Conservation (phyloP, 805 yeast species). For the Starmerella apicola region DNA sequence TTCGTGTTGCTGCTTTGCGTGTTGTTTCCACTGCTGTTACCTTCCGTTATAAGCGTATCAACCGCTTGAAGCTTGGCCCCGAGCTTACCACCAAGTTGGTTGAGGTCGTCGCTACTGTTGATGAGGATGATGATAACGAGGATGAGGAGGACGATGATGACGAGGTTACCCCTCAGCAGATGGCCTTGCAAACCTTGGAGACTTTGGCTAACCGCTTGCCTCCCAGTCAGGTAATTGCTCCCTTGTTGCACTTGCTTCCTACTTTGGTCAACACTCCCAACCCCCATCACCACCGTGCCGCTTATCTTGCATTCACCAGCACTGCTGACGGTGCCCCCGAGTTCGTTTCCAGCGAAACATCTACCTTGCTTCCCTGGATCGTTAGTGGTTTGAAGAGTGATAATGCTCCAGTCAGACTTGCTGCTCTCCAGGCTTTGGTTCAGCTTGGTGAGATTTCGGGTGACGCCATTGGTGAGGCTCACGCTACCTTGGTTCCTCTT, state of each 20-base stretch:
- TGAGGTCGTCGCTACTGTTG: constrained; percentile 59
- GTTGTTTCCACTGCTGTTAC: constrained; percentile 69
- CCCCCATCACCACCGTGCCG: constrained; percentile 75
- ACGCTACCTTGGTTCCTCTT: constrained; percentile 70
- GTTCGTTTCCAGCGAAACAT: constrained; percentile 62
- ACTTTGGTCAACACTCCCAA: constrained; percentile 39
- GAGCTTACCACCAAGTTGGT: constrained; percentile 61
- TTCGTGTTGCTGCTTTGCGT: constrained; percentile 70
- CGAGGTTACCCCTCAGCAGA: constrained; percentile 65
- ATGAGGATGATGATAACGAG: constrained; percentile 63
- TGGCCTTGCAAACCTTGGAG: constrained; percentile 71
- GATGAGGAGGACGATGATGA: constrained; percentile 91
- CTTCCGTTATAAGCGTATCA: constrained; percentile 68
- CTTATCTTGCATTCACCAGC: constrained; percentile 65
- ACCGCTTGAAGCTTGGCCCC: constrained; percentile 73
- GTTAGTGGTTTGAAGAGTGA: constrained; percentile 66
- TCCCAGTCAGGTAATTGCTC: constrained; percentile 78
- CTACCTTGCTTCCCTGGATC: constrained; percentile 58
- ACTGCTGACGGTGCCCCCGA: constrained; percentile 93
- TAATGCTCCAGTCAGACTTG: constrained; percentile 63
- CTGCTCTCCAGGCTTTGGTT: constrained; percentile 72
- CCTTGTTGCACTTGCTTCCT: constrained; percentile 46
- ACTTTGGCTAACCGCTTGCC: constrained; percentile 75
- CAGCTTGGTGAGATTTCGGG: constrained; percentile 74
- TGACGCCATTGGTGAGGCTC: constrained; percentile 72